Base-by-base conservation (phyloP, 257 asterid genomes). In the Scutellaria galericulata region DNA sequence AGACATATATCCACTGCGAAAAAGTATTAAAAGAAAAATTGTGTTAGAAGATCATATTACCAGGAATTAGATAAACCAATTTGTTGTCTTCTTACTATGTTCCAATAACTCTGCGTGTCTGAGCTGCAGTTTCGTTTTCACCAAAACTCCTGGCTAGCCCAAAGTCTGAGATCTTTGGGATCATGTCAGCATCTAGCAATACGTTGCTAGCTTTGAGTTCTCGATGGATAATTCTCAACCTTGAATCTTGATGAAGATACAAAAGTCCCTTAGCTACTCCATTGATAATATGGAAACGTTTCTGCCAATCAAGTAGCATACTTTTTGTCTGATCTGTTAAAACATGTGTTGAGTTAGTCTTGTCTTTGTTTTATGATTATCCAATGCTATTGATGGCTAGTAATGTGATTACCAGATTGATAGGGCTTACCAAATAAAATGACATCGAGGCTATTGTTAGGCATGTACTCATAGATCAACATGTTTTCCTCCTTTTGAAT, bases 121-220 rank as follows among this genome's bases (percentile, higher is more conserved):
- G 68, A 60, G 71, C 79, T 40, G 51, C 65, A 7, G 66, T 68
- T 14, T 75, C 71, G 48, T 75, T 68, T 6, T 70, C 79, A 9
- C 70, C 64, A 9, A 75, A 68, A 41, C 71, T 51, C 15, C 70
- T 60, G 13, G 79, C 79, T 13, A 68, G 2, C 7, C 79, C 79
- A 2, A 75, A 75, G 51, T 75, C 79, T 2, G 79, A 75, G 27
- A 75, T 75, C 50, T 68, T 75, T 3, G 79, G 79, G 59, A 64
- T 73, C 77, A 73, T 63, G 3, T 52, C 71, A 10, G 50, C 57
- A 53, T 73, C 77, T 8, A 73, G 66, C 47, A 73, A 2, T 13
- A 73, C 22, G 72, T 73, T 73, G 65, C 75, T 70, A 7, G 67
- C 75, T 22, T 70, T 70, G 13, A 70, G 67, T 40, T 70, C 75